Percentiles rank a stretch among this genome's conserved stretches.
Conservation (phyloP, 2,329 filamentous ascomycete species). For the Magnaporthiopsis incrustans region DNA sequence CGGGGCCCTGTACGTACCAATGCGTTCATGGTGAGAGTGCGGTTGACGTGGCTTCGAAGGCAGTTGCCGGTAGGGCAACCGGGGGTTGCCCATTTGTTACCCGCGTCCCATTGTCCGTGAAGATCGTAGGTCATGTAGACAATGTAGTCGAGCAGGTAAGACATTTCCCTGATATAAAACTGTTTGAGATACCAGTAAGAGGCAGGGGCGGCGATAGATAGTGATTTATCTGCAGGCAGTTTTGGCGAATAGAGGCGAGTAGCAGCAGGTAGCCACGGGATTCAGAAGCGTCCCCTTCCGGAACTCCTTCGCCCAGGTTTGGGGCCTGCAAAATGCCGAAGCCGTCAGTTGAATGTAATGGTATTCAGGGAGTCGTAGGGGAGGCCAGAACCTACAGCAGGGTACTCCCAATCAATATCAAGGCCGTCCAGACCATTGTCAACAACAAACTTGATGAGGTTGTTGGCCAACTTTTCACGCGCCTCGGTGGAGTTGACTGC, state of each 20-base stretch:
- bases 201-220: constrained; percentile 20
- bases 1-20: constrained; percentile 12
- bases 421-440: constrained; percentile 10
- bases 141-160: constrained; percentile 22
- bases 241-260: constrained; percentile 16
- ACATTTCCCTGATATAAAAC: constrained; percentile 23
- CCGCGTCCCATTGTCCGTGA: constrained; percentile 31
- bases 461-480: constrained; percentile 8
- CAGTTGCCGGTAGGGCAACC: constrained; percentile 24
- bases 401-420: constrained; percentile 13
- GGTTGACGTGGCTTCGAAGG: constrained; percentile 27
- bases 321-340: constrained; percentile 23
- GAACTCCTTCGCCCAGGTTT: constrained; percentile 13
- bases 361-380: background rate
- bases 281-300: constrained; percentile 14
- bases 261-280: constrained; percentile 23
- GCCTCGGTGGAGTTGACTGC: constrained; percentile 10
- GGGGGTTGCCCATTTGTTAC: constrained; percentile 14
- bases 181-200: constrained; percentile 25
- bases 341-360: background rate
- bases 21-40: constrained; percentile 25
- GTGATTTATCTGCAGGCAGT: constrained; percentile 15
- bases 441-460: constrained; percentile 9
- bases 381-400: constrained; percentile 2
- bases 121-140: constrained; percentile 27